Conservation (phyloP, 2,329 filamentous ascomycete species). For the Ophioceras dolichostomum region DNA sequence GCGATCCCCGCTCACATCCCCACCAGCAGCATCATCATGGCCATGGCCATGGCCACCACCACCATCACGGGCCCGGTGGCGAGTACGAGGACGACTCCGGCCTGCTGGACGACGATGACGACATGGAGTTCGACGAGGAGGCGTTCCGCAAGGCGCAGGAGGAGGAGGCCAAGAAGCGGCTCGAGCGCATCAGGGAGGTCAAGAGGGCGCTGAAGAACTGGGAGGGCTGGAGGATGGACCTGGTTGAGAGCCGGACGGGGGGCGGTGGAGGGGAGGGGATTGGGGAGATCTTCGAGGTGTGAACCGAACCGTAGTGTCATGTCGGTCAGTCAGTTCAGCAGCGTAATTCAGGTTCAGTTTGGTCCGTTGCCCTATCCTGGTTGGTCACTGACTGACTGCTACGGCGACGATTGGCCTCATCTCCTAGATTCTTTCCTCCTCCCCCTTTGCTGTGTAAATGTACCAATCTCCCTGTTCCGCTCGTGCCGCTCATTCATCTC, state of each 20-base stretch:
- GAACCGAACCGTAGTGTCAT: too few relatives aligned
- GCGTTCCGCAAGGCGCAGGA: conserved; percentile 51
- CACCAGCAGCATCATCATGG: conserved; percentile 6
- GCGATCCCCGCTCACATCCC: conserved; percentile 5
- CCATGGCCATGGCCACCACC: conserved; percentile 9
- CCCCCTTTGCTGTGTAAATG: too few relatives aligned
- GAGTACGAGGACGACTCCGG: conserved; percentile 19
- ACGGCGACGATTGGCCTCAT: too few relatives aligned
- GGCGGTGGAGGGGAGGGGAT: conserved; percentile 44
- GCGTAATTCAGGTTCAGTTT: too few relatives aligned
- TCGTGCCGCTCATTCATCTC: too few relatives aligned
- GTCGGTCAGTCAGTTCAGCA: too few relatives aligned
- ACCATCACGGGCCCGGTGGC: conserved; percentile 3
- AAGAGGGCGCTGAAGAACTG: conserved; percentile 53
- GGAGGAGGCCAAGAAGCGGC: conserved; percentile 44
- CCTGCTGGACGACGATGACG: conserved; percentile 37
- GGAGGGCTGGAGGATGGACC: conserved; percentile 54
- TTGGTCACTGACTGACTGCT: too few relatives aligned
- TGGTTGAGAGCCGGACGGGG: conserved; percentile 46
- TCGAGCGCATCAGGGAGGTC: conserved; percentile 52
- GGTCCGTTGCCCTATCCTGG: too few relatives aligned
- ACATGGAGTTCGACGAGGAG: conserved; percentile 53
- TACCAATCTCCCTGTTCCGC: too few relatives aligned
- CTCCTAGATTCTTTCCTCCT: too few relatives aligned
- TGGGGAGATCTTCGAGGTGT: conserved; percentile 55